Evolutionary conservation across 805 yeast genomes (phyloP).

Genomic region (Cyberlindnera petersonii): DNA sequence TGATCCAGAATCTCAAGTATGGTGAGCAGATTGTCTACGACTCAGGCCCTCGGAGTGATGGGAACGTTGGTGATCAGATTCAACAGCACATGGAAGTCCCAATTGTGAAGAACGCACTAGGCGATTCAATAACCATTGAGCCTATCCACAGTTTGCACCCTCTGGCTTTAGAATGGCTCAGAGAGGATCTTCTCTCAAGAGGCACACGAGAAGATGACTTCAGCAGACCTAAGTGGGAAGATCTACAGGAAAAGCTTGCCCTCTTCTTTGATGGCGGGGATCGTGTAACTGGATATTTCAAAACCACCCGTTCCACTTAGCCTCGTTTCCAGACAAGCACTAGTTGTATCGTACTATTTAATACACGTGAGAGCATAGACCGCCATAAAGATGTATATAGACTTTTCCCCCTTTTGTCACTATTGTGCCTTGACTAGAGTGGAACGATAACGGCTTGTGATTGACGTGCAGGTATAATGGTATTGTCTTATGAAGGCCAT

Average conservation of each 20-base stretch:
- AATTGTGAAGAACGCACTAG: conserved; percentile 16
- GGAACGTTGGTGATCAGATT: conserved; percentile 21
- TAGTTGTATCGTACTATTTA: background rate
- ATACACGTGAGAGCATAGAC: background rate
- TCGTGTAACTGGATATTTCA: conserved; percentile 47
- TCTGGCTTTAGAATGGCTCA: conserved; percentile 65
- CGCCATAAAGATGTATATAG: background rate
- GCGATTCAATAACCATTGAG: conserved; percentile 32
- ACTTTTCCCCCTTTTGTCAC: no score
- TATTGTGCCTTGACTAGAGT: no score
- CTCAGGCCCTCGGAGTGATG: background rate
- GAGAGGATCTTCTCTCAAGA: conserved; percentile 40
- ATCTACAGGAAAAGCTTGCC: conserved; percentile 40
- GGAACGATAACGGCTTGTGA: no score
- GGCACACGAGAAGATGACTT: conserved; percentile 42
- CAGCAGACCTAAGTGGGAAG: conserved; percentile 56
- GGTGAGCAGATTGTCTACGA: conserved; percentile 32
- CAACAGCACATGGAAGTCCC: conserved; percentile 22
- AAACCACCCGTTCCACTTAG: conserved; percentile 38
- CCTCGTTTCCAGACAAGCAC: background rate
- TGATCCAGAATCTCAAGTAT: conserved; percentile 35
- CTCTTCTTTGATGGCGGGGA: conserved; percentile 41
- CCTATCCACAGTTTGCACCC: conserved; percentile 62
- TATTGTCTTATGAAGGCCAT: no score
- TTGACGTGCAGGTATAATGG: no score